Percentiles rank a stretch among this genome's conserved stretches.
These are phyloP conservation scores for Umbelopsis sp. DNA, from an alignment of 371 early-diverging fungal species.

Conservation along the genomic window DNA sequence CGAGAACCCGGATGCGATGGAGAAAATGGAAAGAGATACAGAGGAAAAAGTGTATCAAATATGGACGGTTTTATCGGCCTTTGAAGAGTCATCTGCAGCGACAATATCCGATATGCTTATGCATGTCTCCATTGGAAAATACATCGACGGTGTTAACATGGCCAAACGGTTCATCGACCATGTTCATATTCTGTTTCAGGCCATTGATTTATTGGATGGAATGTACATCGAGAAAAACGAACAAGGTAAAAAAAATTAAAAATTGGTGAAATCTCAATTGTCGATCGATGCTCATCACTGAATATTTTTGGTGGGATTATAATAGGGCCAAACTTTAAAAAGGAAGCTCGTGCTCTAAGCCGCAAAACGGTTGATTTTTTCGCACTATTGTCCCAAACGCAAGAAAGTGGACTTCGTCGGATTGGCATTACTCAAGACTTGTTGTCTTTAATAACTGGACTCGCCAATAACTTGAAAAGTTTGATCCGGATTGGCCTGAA, in stretches of 20 bases:
- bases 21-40: slow-evolving; percentile 32
- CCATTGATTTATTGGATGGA: slow-evolving; percentile 72
- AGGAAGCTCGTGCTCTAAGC: slow-evolving; percentile 76
- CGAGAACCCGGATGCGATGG: background rate
- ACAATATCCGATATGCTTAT: slow-evolving; percentile 96
- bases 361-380: slow-evolving; percentile 91
- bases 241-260: slow-evolving; percentile 21
- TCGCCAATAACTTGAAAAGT: slow-evolving; percentile 47
- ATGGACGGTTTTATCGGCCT: slow-evolving; percentile 89
- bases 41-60: slow-evolving; percentile 86
- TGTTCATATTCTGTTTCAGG: slow-evolving; percentile 86
- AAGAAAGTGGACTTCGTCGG: slow-evolving; percentile 54
- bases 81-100: slow-evolving; percentile 95
- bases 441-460: slow-evolving; percentile 83
- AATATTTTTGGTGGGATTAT: too few species aligned
- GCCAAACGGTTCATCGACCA: slow-evolving; percentile 90
- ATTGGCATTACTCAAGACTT: slow-evolving; percentile 85
- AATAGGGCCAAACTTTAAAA: slow-evolving; percentile 73
- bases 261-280: background rate
- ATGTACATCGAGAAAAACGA: slow-evolving; percentile 28
- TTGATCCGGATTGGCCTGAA: slow-evolving; percentile 83
- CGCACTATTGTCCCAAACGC: slow-evolving; percentile 77
- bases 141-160: slow-evolving; percentile 84
- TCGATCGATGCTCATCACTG: background rate
- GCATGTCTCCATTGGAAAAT: slow-evolving; percentile 85